phyloP scores from a whole-genome alignment of 1,284 basidiomycete species.

The Pseudozyma hubeiensis region DNA sequence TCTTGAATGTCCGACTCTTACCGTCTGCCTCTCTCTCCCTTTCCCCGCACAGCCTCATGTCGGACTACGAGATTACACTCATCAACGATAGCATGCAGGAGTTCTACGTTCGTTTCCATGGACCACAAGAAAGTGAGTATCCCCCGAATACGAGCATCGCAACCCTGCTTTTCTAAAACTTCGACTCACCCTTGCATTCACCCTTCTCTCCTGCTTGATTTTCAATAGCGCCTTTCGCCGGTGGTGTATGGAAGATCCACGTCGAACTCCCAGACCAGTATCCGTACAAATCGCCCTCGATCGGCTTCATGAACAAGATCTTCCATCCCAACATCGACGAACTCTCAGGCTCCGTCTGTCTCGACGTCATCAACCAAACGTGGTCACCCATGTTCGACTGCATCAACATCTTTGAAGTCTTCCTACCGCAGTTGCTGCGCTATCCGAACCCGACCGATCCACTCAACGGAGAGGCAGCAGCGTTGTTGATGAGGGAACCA shows the following conservation, averaged over 20 bases:
- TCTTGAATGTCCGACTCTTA: conserved; percentile 7
- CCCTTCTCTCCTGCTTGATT: neutral
- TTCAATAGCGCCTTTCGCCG: conserved; percentile 85
- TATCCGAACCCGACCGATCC: conserved; percentile 99
- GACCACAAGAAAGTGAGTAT: conserved; percentile 89
- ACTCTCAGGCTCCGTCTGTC: conserved; percentile 71
- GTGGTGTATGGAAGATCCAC: conserved; percentile 98
- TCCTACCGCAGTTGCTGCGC: conserved; percentile 92
- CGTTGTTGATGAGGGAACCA: conserved; percentile 93
- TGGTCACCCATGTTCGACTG: conserved; percentile 75
- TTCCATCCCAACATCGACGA: conserved; percentile 99
- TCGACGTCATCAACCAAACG: conserved; percentile 66
- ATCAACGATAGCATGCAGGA: conserved; percentile 99
- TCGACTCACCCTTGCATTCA: neutral
- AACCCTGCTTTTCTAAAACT: neutral
- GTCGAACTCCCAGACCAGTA: conserved; percentile 99
- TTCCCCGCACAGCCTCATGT: conserved; percentile 57
- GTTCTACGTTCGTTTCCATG: conserved; percentile 95
- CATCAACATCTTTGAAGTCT: conserved; percentile 99
- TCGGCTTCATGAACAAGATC: conserved; percentile 99
- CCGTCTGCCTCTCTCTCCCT: neutral
- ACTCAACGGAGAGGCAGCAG: conserved; percentile 95
- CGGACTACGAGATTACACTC: conserved; percentile 81
- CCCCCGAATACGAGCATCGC: too few species aligned
- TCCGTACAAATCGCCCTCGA: conserved; percentile 97